Conservation (phyloP, 176 grass and related monocot genomes). For the Oryza glaberrima region DNA sequence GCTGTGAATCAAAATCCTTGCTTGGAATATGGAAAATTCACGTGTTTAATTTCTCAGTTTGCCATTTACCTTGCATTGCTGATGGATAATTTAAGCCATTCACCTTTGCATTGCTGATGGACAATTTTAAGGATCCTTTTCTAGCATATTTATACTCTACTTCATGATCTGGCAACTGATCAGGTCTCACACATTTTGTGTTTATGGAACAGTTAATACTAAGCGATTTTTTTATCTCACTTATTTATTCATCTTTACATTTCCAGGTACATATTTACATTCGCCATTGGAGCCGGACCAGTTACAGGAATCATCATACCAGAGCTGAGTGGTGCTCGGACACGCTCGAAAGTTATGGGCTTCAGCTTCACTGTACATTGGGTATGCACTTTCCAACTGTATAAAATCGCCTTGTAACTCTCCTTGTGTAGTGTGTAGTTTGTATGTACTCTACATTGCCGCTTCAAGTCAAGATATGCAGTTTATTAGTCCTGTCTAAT, state of each 20-base stretch:
- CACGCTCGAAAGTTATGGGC: slow-evolving; percentile 92
- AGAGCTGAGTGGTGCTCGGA: slow-evolving; percentile 76
- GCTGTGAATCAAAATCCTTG: background rate
- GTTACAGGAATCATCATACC: slow-evolving; percentile 98
- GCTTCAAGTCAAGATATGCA: slow-evolving; percentile 14
- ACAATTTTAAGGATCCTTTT: background rate
- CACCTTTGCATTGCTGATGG: background rate
- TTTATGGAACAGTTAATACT: slow-evolving; percentile 8
- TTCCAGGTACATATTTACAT: slow-evolving; percentile 95
- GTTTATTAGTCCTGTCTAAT: slow-evolving; percentile 1
- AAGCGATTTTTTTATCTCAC: background rate
- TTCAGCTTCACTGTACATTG: slow-evolving; percentile 97
- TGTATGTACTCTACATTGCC: background rate
- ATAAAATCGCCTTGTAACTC: background rate
- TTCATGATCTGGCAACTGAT: slow-evolving; percentile 30
- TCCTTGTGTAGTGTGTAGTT: slow-evolving; percentile 25
- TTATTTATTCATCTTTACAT: slow-evolving; percentile 17
- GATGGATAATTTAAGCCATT: background rate
- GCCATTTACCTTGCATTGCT: background rate
- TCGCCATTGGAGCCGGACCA: slow-evolving; percentile 85
- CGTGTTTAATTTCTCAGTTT: background rate
- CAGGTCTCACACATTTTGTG: background rate
- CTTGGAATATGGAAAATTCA: background rate
- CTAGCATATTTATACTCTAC: background rate
- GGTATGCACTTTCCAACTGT: slow-evolving; percentile 50